Evolutionary conservation across 2,329 filamentous ascomycete genomes (phyloP).

Genomic region (Fusarium compactum): DNA sequence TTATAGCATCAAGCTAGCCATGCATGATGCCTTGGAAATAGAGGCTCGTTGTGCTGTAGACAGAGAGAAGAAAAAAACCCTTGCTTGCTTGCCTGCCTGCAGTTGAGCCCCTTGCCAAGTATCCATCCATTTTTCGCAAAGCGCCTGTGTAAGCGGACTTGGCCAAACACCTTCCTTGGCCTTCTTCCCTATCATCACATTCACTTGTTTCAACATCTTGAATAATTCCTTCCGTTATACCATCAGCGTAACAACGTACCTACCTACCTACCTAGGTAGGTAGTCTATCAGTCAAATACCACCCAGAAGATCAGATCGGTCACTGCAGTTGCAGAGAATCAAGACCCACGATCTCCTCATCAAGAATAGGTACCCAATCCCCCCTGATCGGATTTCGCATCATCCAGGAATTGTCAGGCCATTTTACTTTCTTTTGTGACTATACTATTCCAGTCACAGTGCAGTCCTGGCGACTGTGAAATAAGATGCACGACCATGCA

Average conservation of each 20-base stretch:
- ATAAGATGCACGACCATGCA: conserved; percentile 13
- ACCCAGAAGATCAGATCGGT: neutral
- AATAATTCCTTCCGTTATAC: neutral
- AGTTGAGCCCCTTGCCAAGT: conserved; percentile 21
- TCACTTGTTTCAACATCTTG: conserved; percentile 4
- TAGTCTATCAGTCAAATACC: neutral
- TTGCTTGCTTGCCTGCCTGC: conserved; percentile 5
- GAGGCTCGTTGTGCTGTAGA: conserved; percentile 8
- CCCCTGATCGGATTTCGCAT: neutral
- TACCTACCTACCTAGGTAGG: too few species aligned
- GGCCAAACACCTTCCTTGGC: conserved; percentile 31
- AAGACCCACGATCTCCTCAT: conserved; percentile 10
- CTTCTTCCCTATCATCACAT: neutral
- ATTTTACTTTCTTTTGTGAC: conserved; percentile 17
- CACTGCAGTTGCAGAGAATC: conserved; percentile 20
- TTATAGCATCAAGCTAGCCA: conserved; percentile 18
- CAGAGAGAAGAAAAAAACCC: neutral
- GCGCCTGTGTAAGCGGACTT: conserved; percentile 23
- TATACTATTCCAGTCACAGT: conserved; percentile 16
- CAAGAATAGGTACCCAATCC: neutral
- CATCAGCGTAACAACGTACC: neutral
- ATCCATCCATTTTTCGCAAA: conserved; percentile 3
- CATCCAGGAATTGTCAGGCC: conserved; percentile 23
- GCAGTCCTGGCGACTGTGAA: conserved; percentile 15
- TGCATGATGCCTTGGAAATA: conserved; percentile 36